Evolutionary conservation across 306 rosid species (phyloP).

Genomic region (Arachis hypogaea): DNA sequence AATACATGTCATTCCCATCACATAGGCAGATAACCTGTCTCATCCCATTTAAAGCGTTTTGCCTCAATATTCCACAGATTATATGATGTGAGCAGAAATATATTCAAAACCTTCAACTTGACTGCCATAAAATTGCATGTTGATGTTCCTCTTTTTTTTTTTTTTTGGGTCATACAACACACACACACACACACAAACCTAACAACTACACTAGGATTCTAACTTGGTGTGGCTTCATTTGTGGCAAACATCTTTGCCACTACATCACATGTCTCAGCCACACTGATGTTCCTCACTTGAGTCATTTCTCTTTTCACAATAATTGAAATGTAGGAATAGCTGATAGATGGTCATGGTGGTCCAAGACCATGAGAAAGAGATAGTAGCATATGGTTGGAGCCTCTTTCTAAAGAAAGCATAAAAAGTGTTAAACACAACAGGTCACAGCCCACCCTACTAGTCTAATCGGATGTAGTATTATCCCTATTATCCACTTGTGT

Average conservation of each 20-base stretch:
- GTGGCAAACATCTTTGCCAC: too few relatives aligned
- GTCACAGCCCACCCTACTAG: background rate
- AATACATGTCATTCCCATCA: constrained; percentile 37
- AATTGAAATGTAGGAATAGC: background rate
- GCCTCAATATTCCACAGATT: background rate
- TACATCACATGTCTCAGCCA: too few relatives aligned
- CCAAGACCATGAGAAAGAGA: constrained; percentile 8
- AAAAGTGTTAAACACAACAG: constrained; percentile 1
- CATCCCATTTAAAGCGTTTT: constrained; percentile 11
- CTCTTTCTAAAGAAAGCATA: background rate
- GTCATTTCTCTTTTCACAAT: background rate
- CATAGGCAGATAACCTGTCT: background rate
- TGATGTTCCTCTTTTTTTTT: too few relatives aligned
- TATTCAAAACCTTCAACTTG: too few relatives aligned
- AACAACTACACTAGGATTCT: too few relatives aligned
- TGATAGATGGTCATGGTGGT: constrained; percentile 16
- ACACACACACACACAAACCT: too few relatives aligned
- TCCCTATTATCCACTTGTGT: constrained; percentile 7
- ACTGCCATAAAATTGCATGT: too few relatives aligned
- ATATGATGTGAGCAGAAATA: too few relatives aligned
- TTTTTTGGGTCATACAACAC: too few relatives aligned
- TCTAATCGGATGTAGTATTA: background rate
- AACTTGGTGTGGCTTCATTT: too few relatives aligned
- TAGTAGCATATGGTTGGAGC: background rate
- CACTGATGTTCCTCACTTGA: too few relatives aligned